Evolutionary conservation across 495 filamentous ascomycete species (phyloP), one percentile per base, ranked within the genome.

Genomic region (Cairneyella variabilis): DNA sequence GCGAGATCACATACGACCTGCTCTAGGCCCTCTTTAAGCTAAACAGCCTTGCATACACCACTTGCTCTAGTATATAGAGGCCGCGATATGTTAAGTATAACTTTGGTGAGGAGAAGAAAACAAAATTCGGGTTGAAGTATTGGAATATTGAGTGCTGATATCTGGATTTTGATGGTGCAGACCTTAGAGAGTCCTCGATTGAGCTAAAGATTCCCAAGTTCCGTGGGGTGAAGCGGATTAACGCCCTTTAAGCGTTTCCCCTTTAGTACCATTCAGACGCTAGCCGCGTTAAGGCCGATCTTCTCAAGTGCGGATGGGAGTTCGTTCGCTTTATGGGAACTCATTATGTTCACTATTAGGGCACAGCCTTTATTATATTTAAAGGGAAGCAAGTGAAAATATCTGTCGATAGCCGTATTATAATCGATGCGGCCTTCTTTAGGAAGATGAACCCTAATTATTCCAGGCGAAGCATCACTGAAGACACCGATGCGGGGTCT

Each of bases 401-500:
- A 14, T 32, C 28, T 32, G 28, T 32, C 14, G 28, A 32, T 14
- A 32, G 28, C 28, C 28, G 28, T 6, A 14, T 32, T 32, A 32
- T 32, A 14, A 14, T 32, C 28, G 28, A 32, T 32, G 28, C 28
- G 7, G 28, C 6, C 28, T 32, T 32, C 28, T 32, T 32, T 32
- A 7, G 28, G 28, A 32, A 32, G 28, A 32, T 32, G 28, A 25
- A 32, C 14, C 28, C 28, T 14, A 32, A 32, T 32, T 32, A 32
- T 14, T 32, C 28, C 28, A 46, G 21, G 9, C 40, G 2, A 16
- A 4, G 4, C 37, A 26, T 39, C 50, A 18, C 18, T 28, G 21
- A 48, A 48, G 36, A 55, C 53, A 46, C 38, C 21, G 51, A 47
- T 54, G 39, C 38, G 42, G 41, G 21, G 32, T 37, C 47, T 26